Evolutionary conservation across 2,329 filamentous ascomycete genomes (phyloP).

Genomic region (Aspergillus transmontanensis): DNA sequence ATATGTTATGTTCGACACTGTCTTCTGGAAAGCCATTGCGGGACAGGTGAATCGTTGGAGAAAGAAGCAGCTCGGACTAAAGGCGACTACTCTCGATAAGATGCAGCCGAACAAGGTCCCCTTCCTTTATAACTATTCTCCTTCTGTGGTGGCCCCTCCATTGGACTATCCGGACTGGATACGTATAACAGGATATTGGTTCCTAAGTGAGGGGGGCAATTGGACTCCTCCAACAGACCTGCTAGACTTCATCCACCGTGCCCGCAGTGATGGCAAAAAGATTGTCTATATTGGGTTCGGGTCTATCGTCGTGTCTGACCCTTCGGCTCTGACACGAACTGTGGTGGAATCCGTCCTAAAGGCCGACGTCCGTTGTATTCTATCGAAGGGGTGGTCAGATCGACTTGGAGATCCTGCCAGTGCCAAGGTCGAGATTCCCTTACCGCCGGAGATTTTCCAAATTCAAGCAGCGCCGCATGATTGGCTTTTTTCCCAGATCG

Average conservation of each 20-base stretch:
- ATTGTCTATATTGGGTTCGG: slow-evolving; percentile 97
- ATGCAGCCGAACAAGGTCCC: slow-evolving; percentile 97
- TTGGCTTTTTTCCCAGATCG: slow-evolving; percentile 93
- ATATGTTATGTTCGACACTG: slow-evolving; percentile 93
- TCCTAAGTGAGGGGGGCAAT: slow-evolving; percentile 73
- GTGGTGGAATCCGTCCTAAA: slow-evolving; percentile 89
- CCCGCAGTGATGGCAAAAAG: slow-evolving; percentile 80
- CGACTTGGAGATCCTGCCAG: slow-evolving; percentile 64
- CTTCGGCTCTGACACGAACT: slow-evolving; percentile 84
- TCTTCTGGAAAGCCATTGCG: slow-evolving; percentile 94
- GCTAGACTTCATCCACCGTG: slow-evolving; percentile 77
- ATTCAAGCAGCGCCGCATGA: slow-evolving; percentile 94
- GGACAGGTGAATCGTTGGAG: slow-evolving; percentile 93
- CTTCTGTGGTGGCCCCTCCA: slow-evolving; percentile 88
- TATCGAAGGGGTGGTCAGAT: slow-evolving; percentile 97
- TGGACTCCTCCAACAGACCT: slow-evolving; percentile 79
- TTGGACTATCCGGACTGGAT: slow-evolving; percentile 98
- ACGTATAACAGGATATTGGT: slow-evolving; percentile 96
- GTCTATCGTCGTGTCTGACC: slow-evolving; percentile 90
- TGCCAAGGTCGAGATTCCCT: slow-evolving; percentile 64
- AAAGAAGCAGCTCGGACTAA: slow-evolving; percentile 74
- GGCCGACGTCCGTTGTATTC: slow-evolving; percentile 89
- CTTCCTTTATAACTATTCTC: slow-evolving; percentile 96
- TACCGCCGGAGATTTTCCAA: slow-evolving; percentile 79
- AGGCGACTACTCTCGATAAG: slow-evolving; percentile 81